Evolutionary conservation across 2,329 filamentous ascomycete genomes (phyloP).

Genomic region (Diaporthe vaccinii): DNA sequence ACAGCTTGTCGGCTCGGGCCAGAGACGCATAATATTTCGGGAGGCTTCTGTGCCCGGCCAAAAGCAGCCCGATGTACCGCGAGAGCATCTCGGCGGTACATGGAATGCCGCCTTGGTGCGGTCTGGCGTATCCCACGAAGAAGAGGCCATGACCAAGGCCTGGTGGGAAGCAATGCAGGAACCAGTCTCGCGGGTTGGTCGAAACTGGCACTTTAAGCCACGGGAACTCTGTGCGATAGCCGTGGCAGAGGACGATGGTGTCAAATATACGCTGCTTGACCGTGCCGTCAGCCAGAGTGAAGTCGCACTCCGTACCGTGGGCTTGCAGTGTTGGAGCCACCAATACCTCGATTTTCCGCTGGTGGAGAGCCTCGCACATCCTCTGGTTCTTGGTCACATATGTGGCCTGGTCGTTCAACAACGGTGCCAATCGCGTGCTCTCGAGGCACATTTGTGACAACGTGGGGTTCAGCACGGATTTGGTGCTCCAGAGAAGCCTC

Average conservation of each 20-base stretch:
- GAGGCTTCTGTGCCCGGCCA: background rate
- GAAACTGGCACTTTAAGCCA: conserved; percentile 1
- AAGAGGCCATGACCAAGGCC: background rate
- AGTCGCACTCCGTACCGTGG: background rate
- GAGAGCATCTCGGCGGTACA: background rate
- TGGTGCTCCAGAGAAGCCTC: conserved; percentile 10
- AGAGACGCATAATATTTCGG: background rate
- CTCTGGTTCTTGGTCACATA: conserved; percentile 21
- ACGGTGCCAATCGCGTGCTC: background rate
- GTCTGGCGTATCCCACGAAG: conserved; percentile 8
- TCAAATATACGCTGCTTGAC: background rate
- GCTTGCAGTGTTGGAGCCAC: background rate
- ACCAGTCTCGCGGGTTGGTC: background rate
- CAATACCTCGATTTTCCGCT: conserved; percentile 6
- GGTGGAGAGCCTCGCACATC: conserved; percentile 8
- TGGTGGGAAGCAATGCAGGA: conserved; percentile 4
- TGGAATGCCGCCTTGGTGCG: conserved; percentile 1
- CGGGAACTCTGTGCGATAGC: background rate
- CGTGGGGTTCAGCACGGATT: background rate
- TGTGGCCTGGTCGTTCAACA: conserved; percentile 17
- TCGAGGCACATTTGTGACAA: background rate
- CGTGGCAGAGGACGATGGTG: background rate
- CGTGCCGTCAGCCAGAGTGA: background rate
- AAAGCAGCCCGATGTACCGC: conserved; percentile 5
- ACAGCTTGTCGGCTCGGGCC: background rate